These are phyloP conservation scores for Castanospermum australe DNA, from an alignment of 306 rosid species.

Conservation along the genomic window DNA sequence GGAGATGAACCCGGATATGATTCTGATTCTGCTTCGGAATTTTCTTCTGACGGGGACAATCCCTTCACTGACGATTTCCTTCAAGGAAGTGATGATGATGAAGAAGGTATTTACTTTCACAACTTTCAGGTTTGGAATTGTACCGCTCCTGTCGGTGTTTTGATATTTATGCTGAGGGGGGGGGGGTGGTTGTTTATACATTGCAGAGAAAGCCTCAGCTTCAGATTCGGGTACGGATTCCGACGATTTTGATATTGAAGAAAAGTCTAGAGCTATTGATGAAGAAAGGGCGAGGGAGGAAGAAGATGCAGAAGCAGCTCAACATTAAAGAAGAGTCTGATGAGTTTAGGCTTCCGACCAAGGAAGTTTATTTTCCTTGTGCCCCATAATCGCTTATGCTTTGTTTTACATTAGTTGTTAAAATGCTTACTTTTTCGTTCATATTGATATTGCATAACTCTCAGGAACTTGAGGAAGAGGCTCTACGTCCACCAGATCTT, in stretches of 20 bases:
- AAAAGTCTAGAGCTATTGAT: slow-evolving; percentile 64
- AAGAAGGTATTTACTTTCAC: slow-evolving; percentile 27
- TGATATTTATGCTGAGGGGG: slow-evolving; percentile 2
- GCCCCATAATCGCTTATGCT: not conserved
- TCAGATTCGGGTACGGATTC: slow-evolving; percentile 55
- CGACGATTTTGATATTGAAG: slow-evolving; percentile 52
- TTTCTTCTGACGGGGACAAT: slow-evolving; percentile 66
- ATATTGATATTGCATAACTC: no score
- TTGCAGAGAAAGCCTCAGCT: slow-evolving; percentile 46
- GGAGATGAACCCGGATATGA: slow-evolving; percentile 29
- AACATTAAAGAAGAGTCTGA: slow-evolving; percentile 82
- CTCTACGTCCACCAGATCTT: slow-evolving; percentile 75
- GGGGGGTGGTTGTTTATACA: not conserved
- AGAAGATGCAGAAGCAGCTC: slow-evolving; percentile 55
- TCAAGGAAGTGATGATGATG: slow-evolving; percentile 65
- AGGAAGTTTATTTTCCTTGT: slow-evolving; percentile 48
- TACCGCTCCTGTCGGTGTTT: no score
- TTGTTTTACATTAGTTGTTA: not conserved
- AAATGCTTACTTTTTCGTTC: slow-evolving; percentile 2
- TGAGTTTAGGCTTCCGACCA: slow-evolving; percentile 81
- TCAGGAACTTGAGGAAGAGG: slow-evolving; percentile 86
- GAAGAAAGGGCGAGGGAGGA: slow-evolving; percentile 42
- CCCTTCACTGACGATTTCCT: slow-evolving; percentile 66
- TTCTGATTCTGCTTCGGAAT: slow-evolving; percentile 62
- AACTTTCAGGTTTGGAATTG: not conserved